A percentile compares a stretch with the other conserved stretches of the same genome.
Evolutionary conservation across 1,284 basidiomycete species (phyloP).

Genomic region (Anthracocystis walkeri): DNA sequence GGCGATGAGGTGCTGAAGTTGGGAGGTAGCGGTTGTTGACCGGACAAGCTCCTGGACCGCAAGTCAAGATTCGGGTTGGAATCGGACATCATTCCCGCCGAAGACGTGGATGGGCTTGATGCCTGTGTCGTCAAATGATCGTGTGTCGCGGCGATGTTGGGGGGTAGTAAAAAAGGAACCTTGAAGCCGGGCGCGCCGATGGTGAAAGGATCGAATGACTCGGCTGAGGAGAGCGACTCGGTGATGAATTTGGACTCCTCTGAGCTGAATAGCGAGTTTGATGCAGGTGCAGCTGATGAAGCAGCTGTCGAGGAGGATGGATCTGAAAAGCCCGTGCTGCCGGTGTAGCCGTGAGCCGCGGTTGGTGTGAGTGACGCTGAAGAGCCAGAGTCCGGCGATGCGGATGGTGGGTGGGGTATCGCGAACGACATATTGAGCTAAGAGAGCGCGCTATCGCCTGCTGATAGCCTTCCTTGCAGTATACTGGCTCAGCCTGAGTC

Average conservation of each 20-base stretch:
- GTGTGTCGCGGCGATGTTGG: slow-evolving; percentile 45
- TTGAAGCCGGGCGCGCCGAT: slow-evolving; percentile 62
- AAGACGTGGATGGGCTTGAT: slow-evolving; percentile 2
- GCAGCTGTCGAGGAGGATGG: slow-evolving; percentile 15
- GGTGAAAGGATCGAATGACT: slow-evolving; percentile 62
- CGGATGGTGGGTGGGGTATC: slow-evolving; percentile 34
- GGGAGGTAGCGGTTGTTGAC: slow-evolving; percentile 13
- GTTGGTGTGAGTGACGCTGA: slow-evolving; percentile 45
- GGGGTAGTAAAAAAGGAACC: slow-evolving; percentile 54
- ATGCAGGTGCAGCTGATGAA: slow-evolving; percentile 16
- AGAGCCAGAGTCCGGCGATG: slow-evolving; percentile 48
- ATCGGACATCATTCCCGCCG: slow-evolving; percentile 7
- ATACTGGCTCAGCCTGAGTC: not conserved
- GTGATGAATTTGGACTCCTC: slow-evolving; percentile 62
- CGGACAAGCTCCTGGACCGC: slow-evolving; percentile 23
- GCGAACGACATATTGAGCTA: slow-evolving; percentile 39
- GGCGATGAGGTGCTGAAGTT: slow-evolving; percentile 17
- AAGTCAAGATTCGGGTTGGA: slow-evolving; percentile 12
- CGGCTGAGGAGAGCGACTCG: slow-evolving; percentile 54
- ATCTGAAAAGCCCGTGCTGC: slow-evolving; percentile 25
- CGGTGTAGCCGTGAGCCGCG: slow-evolving; percentile 31
- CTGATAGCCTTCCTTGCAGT: no score
- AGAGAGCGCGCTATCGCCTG: no score
- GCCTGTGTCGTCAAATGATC: slow-evolving; percentile 20
- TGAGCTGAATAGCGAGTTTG: slow-evolving; percentile 52